Conservation (phyloP, 768 basidiomycete species). For the Termitomyces sp. region DNA sequence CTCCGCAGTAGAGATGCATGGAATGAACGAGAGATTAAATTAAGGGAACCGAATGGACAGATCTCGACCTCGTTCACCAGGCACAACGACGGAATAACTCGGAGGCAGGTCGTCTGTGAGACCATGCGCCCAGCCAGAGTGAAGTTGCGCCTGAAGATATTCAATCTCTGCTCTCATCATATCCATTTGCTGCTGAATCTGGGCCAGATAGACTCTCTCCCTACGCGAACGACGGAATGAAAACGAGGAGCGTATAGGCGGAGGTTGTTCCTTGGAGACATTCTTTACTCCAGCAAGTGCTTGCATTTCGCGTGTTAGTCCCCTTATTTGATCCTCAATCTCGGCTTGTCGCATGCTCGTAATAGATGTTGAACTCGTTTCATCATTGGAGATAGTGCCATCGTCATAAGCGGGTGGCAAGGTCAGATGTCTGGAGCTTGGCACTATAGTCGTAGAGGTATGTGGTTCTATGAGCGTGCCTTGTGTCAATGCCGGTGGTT, state of each 20-base stretch:
- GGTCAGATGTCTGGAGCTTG: not conserved
- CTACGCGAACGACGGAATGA: constrained; percentile 2
- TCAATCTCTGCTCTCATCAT: constrained; percentile 12
- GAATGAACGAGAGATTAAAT: not conserved
- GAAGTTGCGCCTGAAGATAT: constrained; percentile 9
- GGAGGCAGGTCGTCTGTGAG: constrained; percentile 17
- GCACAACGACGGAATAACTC: constrained; percentile 8
- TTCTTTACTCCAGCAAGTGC: not conserved
- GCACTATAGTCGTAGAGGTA: not conserved
- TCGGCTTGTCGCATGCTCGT: constrained; percentile 5
- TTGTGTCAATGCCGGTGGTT: not conserved
- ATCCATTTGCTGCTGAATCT: constrained; percentile 10
- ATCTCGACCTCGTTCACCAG: not conserved
- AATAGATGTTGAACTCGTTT: not conserved
- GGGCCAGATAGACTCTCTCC: constrained; percentile 1
- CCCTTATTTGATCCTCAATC: constrained; percentile 4
- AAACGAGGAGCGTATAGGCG: not conserved
- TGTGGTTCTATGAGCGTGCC: not conserved
- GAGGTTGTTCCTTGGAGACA: not conserved
- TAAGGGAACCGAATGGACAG: not conserved
- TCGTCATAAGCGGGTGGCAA: not conserved
- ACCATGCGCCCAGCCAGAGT: constrained; percentile 11
- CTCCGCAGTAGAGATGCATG: not conserved
- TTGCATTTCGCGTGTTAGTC: constrained; percentile 7
- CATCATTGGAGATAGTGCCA: not conserved